phyloP scores from a whole-genome alignment of 129 eudicot species.

The Oenanthe sinensis region DNA sequence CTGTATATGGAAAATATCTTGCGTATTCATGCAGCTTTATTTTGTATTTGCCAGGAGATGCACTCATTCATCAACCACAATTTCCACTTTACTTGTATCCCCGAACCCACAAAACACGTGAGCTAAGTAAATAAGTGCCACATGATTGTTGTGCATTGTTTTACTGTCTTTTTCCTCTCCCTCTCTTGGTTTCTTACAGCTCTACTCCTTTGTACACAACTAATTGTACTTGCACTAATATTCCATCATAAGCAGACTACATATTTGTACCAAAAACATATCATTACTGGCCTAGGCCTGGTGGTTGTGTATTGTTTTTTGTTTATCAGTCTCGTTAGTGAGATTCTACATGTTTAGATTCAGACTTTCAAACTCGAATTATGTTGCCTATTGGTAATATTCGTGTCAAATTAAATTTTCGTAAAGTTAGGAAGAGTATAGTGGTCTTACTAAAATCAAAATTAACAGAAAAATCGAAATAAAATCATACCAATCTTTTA shows the following conservation, averaged over 20 bases:
- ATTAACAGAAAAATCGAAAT: too few relatives aligned
- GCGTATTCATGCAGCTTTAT: not conserved
- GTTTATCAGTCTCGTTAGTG: too few relatives aligned
- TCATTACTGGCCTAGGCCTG: too few relatives aligned
- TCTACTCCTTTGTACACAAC: not conserved
- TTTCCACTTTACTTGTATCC: not conserved
- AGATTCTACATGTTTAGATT: too few relatives aligned
- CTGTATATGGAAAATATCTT: not conserved
- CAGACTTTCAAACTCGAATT: too few relatives aligned
- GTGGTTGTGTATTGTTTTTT: too few relatives aligned
- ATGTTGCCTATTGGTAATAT: too few relatives aligned
- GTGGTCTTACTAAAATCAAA: too few relatives aligned
- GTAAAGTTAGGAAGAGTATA: too few relatives aligned
- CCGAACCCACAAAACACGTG: not conserved
- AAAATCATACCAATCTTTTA: too few relatives aligned
- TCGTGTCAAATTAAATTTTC: too few relatives aligned
- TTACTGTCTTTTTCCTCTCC: not conserved
- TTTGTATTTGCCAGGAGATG: not conserved
- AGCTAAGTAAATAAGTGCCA: not conserved
- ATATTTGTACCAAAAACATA: too few relatives aligned
- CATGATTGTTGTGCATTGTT: constrained; percentile 2
- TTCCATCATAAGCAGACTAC: not conserved
- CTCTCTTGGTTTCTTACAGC: not conserved
- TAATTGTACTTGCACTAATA: not conserved
- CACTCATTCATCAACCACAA: not conserved